Evolutionary conservation across 2,329 filamentous ascomycete genomes (phyloP).

Genomic region (Penicillium sp.): DNA sequence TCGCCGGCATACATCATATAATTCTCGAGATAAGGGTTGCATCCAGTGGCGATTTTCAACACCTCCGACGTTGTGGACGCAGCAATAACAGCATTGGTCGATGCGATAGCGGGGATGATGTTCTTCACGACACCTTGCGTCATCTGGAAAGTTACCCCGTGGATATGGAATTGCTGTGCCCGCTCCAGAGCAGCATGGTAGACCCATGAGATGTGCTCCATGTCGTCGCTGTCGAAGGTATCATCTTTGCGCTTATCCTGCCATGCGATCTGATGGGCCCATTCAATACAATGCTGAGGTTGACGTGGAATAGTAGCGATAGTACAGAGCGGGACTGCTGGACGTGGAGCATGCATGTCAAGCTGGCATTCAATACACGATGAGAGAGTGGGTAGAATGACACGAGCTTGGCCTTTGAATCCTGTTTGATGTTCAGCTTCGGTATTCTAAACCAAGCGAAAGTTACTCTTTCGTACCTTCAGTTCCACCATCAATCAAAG

Average conservation of each 20-base stretch:
- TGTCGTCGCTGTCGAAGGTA: slow-evolving; percentile 89
- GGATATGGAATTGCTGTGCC: slow-evolving; percentile 85
- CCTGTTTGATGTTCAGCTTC: slow-evolving; percentile 51
- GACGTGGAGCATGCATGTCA: slow-evolving; percentile 96
- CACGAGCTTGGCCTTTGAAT: slow-evolving; percentile 95
- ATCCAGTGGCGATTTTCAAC: slow-evolving; percentile 85
- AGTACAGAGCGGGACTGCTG: slow-evolving; percentile 95
- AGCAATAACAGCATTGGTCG: slow-evolving; percentile 95
- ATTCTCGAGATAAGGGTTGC: slow-evolving; percentile 82
- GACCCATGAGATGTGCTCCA: slow-evolving; percentile 96
- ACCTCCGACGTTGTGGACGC: slow-evolving; percentile 96
- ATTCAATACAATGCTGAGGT: slow-evolving; percentile 97
- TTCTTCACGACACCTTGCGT: slow-evolving; percentile 99
- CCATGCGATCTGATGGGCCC: slow-evolving; percentile 98
- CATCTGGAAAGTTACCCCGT: slow-evolving; percentile 90
- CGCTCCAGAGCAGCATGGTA: slow-evolving; percentile 81
- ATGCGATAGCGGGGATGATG: slow-evolving; percentile 97
- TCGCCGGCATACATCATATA: slow-evolving; percentile 99
- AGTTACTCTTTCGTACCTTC: slow-evolving; percentile 61
- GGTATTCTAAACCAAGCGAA: background rate
- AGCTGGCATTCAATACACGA: slow-evolving; percentile 98
- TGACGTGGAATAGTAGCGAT: slow-evolving; percentile 95
- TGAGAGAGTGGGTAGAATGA: slow-evolving; percentile 88
- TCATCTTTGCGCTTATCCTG: slow-evolving; percentile 82
- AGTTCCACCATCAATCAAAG: slow-evolving; percentile 93